Evolutionary conservation across 805 yeast genomes (phyloP), one percentile per base, ranked within the genome.

Genomic region (Debaryomyces prosopidis): DNA sequence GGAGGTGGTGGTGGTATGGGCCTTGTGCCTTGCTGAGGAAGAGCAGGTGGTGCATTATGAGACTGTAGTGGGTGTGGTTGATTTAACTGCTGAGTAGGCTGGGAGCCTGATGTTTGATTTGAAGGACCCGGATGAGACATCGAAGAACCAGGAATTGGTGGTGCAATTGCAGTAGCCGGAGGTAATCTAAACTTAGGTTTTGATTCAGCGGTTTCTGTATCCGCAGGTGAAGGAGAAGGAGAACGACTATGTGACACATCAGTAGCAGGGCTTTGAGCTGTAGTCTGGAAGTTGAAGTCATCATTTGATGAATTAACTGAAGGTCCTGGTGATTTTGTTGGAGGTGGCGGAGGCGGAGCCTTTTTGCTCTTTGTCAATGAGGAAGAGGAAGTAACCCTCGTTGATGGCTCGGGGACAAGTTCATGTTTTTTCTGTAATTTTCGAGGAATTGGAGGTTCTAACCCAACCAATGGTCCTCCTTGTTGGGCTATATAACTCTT

Each of bases 391-490:
- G 58, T 39, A 17, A 53, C 43, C n/a, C 49, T 41, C 15, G 14
- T 31, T 2, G 54, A 46, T 2, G 53, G 49, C 54, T 19, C 69
- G 5, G 52, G 16, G 11, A 40, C 30, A 42, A 20, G 30, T 36
- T 58, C 57, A 26, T 47, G 45, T 49, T 52, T 48, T 31, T 59
- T 54, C 30, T 58, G 82, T 44, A 65, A 72, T 52, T 74, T 77
- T 51, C 92, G 73, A 3, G 94, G 95, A 42, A 88, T 71, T 12
- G 96, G 96, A 4, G 95, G 95, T 59, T 88, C 95, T 19, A 85
- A 66, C 1, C 95, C 95, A 23, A 85, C 85, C 64, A 92, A 69
- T 27, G 94, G 85, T 17, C 91, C 87, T 44, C 94, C 89, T 60
- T 82, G 84, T 55, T 84, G 73, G 3, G 81, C 69, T 47, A 89